These are phyloP conservation scores for Termitomyces sp. DNA, from an alignment of 768 basidiomycete species.

Conservation along the genomic window DNA sequence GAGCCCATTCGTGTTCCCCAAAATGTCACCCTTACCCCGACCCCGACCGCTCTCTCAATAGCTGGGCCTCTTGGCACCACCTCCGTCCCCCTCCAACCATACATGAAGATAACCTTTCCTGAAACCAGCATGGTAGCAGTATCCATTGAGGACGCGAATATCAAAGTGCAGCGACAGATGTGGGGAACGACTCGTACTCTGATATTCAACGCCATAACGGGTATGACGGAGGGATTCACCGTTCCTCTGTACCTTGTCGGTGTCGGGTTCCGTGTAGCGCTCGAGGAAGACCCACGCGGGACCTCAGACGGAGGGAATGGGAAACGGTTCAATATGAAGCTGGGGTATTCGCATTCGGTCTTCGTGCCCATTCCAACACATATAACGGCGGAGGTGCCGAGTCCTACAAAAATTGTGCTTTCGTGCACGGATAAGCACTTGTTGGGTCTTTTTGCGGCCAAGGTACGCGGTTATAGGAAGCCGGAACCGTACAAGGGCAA, in stretches of 20 bases:
- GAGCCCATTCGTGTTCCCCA: slow-evolving; percentile 48
- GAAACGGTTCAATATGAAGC: slow-evolving; percentile 79
- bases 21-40: slow-evolving; percentile 36
- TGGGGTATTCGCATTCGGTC: slow-evolving; percentile 89
- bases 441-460: slow-evolving; percentile 84
- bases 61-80: slow-evolving; percentile 44
- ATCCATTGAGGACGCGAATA: slow-evolving; percentile 57
- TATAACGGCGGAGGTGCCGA: slow-evolving; percentile 76
- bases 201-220: slow-evolving; percentile 83
- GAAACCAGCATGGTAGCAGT: slow-evolving; percentile 35
- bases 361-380: slow-evolving; percentile 76
- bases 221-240: slow-evolving; percentile 85
- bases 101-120: slow-evolving; percentile 40
- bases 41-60: slow-evolving; percentile 35
- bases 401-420: slow-evolving; percentile 79
- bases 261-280: slow-evolving; percentile 85
- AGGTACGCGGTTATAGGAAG: slow-evolving; percentile 75
- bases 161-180: slow-evolving; percentile 79
- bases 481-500: slow-evolving; percentile 99
- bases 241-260: slow-evolving; percentile 87
- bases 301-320: slow-evolving; percentile 52
- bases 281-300: slow-evolving; percentile 77
- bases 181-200: slow-evolving; percentile 95
- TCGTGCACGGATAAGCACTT: slow-evolving; percentile 84
- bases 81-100: slow-evolving; percentile 40